Percentiles rank a stretch among this genome's conserved stretches.
These are phyloP conservation scores for Pyrenophora tritici-repentis DNA, from an alignment of 2,329 filamentous ascomycete genomes.

Conservation along the genomic window DNA sequence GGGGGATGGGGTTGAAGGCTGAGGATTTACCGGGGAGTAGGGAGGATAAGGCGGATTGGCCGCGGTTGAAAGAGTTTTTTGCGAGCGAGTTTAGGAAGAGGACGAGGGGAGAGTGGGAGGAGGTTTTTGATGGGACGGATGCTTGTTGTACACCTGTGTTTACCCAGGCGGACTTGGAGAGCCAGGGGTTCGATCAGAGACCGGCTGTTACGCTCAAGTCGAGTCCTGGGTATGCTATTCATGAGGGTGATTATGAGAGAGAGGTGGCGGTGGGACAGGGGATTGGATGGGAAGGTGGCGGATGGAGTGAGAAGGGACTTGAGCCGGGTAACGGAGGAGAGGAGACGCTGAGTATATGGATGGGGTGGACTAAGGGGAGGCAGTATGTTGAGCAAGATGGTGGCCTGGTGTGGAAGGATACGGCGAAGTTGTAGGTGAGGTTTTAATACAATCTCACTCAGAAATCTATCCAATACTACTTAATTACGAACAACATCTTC, in stretches of 20 bases:
- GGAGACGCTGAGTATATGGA: constrained; percentile 70
- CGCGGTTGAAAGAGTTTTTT: constrained; percentile 66
- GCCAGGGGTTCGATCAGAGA: constrained; percentile 68
- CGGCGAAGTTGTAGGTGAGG: constrained; percentile 29
- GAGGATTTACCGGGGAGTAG: constrained; percentile 55
- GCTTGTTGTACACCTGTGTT: constrained; percentile 91
- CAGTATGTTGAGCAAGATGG: constrained; percentile 66
- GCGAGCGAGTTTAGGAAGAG: constrained; percentile 68
- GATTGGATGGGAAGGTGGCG: constrained; percentile 65
- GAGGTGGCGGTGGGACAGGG: constrained; percentile 64
- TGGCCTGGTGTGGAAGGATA: constrained; percentile 53
- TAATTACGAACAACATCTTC: too few species aligned
- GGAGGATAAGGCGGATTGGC: constrained; percentile 69
- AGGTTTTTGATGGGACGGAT: constrained; percentile 84
- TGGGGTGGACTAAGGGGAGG: constrained; percentile 73
- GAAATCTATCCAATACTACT: too few species aligned
- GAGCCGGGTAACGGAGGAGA: constrained; percentile 74
- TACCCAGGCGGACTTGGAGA: constrained; percentile 72
- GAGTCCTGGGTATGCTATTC: constrained; percentile 71
- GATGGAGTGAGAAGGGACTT: constrained; percentile 67
- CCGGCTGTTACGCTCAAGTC: constrained; percentile 70
- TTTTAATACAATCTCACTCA: too few species aligned
- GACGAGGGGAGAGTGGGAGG: constrained; percentile 80
- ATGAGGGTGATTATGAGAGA: constrained; percentile 51
- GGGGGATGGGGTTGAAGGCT: constrained; percentile 65